A percentile compares a stretch with the other conserved stretches of the same genome.
phyloP scores from a whole-genome alignment of 148 eudicot genomes.

The Limonium bicolor region DNA sequence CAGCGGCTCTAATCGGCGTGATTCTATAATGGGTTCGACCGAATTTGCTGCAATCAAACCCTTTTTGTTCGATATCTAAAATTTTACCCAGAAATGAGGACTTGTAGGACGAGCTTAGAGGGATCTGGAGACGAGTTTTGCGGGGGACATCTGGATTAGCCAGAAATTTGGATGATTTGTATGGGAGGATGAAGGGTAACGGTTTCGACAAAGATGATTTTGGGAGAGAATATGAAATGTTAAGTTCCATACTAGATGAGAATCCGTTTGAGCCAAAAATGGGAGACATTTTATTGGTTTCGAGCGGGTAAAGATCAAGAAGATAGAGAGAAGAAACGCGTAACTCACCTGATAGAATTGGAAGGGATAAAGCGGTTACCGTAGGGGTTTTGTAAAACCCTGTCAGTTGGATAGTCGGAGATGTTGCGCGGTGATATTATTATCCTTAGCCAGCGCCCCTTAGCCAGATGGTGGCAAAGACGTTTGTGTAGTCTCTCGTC shows the following conservation, averaged over 20 bases:
- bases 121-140: conserved; percentile 10
- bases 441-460: no score
- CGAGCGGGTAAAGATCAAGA: no score
- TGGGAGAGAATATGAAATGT: conserved; percentile 20
- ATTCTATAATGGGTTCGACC: conserved; percentile 30
- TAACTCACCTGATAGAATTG: no score
- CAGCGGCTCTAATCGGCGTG: conserved; percentile 43
- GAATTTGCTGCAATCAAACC: conserved; percentile 13
- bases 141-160: conserved; percentile 15
- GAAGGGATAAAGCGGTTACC: no score
- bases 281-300: no score
- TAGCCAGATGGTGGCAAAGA: no score
- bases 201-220: conserved; percentile 26
- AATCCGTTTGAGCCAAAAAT: no score
- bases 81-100: conserved; percentile 38
- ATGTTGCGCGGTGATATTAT: no score
- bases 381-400: no score
- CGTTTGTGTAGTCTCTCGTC: no score
- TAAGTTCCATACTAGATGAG: conserved; percentile 36
- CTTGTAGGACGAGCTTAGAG: conserved; percentile 13
- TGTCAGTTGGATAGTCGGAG: no score
- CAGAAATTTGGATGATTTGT: conserved; percentile 14
- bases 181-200: conserved; percentile 39
- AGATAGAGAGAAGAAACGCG: no score
- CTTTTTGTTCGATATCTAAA: conserved; percentile 16